Evolutionary conservation across 2,329 filamentous ascomycete species (phyloP).

Genomic region (Aspergillus ustus): DNA sequence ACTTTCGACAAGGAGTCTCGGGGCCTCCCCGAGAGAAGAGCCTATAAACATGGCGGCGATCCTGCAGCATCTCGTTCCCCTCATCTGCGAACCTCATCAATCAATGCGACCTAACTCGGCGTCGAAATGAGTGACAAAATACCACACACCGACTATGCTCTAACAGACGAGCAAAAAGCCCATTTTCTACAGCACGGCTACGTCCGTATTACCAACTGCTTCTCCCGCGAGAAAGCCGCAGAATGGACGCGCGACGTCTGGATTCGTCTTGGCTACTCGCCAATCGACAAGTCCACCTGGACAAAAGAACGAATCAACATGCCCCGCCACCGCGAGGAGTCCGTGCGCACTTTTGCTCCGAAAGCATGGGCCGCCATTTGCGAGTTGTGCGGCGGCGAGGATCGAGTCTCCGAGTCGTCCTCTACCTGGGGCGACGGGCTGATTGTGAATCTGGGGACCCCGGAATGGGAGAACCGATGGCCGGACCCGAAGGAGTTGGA

Average conservation of each 20-base stretch:
- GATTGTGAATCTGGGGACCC: constrained; percentile 70
- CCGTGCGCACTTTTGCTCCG: constrained; percentile 62
- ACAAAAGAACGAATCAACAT: constrained; percentile 66
- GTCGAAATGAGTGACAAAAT: neutral
- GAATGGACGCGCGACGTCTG: constrained; percentile 59
- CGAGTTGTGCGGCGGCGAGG: constrained; percentile 68
- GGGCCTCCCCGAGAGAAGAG: neutral
- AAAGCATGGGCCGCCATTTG: constrained; percentile 70
- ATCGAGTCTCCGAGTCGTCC: constrained; percentile 54
- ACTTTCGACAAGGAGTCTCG: constrained; percentile 1
- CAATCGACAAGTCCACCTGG: constrained; percentile 69
- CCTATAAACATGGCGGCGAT: neutral
- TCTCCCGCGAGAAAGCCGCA: constrained; percentile 53
- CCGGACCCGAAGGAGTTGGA: constrained; percentile 60
- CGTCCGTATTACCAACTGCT: constrained; percentile 59
- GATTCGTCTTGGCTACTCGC: constrained; percentile 68
- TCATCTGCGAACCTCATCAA: neutral
- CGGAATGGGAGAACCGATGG: constrained; percentile 55
- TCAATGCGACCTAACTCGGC: neutral
- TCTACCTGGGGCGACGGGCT: constrained; percentile 69
- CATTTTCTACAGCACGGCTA: constrained; percentile 63
- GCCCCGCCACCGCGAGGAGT: constrained; percentile 62
- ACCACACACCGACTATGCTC: constrained; percentile 14
- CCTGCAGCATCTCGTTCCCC: neutral
- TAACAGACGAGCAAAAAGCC: constrained; percentile 53